A percentile compares a stretch with the other conserved stretches of the same genome.
Conservation (phyloP, 306 rosid genomes). For the Oemleria cerasiformis region DNA sequence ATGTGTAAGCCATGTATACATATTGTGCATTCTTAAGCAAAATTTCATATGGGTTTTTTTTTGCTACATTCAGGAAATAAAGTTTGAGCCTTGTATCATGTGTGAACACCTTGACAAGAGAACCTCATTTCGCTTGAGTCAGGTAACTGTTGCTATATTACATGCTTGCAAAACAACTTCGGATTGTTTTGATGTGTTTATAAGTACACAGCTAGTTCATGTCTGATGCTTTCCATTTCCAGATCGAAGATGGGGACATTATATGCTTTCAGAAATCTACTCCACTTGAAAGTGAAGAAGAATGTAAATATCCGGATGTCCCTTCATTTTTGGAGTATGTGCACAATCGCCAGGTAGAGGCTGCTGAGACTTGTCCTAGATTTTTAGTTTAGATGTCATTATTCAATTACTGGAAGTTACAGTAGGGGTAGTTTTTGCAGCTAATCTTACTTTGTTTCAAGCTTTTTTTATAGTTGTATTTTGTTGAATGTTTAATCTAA, state of each 20-base stretch:
- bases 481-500: not conserved
- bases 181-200: not conserved
- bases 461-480: not conserved
- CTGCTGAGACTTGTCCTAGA: not conserved
- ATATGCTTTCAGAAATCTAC: conserved; percentile 79
- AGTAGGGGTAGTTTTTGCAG: not conserved
- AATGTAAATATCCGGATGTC: conserved; percentile 65
- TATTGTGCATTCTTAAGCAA: not conserved
- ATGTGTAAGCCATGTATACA: no score
- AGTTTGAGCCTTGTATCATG: conserved; percentile 79
- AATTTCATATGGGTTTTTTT: not conserved
- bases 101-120: conserved; percentile 70
- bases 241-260: conserved; percentile 97
- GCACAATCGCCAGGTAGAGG: conserved; percentile 81
- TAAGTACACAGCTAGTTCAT: conserved; percentile 1
- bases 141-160: conserved; percentile 41
- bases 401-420: not conserved
- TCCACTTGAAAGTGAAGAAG: conserved; percentile 42
- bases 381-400: not conserved
- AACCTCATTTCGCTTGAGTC: conserved; percentile 56
- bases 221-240: conserved; percentile 22
- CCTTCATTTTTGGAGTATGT: conserved; percentile 86
- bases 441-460: not conserved
- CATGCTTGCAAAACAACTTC: not conserved
- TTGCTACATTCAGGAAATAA: conserved; percentile 63